Evolutionary conservation across 768 basidiomycete species (phyloP), one percentile per base, ranked within the genome.

Genomic region (Suillus paluster): DNA sequence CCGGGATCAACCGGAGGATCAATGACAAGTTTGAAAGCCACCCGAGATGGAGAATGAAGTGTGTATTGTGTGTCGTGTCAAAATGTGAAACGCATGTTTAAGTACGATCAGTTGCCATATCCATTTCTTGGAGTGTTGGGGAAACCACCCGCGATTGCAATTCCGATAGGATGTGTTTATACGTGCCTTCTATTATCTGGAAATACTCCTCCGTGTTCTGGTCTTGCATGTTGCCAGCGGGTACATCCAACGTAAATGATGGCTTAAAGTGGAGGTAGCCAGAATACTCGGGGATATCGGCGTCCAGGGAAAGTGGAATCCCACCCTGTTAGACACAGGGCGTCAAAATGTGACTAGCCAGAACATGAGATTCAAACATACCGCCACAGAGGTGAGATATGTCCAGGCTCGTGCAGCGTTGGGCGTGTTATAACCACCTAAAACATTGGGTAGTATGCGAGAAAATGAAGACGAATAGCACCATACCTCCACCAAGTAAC

Each of bases 351-450:
- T n/a, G 10, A 41, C 38, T 19, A 56, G 52, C 42, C 14, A 23
- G 17, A 52, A 58, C 6, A 27, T 36, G 27, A 45, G 10, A 57
- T 38, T 59, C 55, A 42, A 50, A 78, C 90, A 64, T 66, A 94
- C 92, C 33, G 85, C 84, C 5, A 92, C 76, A 0, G 90, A 89
- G 1, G 95, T 97, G 19, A 95, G 75, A 68, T 87, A 87, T 1
- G 92, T 80, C 94, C 94, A 97, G 0, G 92, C 92, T 14, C 95
- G 84, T 0, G 95, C 95, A 1, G 88, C 88, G 66, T 96, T 96
- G 2, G 92, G 78, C 5, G 86, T 84, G 67, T 91, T 81, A 71
- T 99, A 97, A 0, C 96, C 96, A 19, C 95, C 94, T 83, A 74
- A 63, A 49, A n/a, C 9, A 14, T 71, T 60, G 23, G 72, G 68